Conservation (phyloP, 2,329 filamentous ascomycete genomes). For the Ophiocordyceps camponoti-saundersi region DNA sequence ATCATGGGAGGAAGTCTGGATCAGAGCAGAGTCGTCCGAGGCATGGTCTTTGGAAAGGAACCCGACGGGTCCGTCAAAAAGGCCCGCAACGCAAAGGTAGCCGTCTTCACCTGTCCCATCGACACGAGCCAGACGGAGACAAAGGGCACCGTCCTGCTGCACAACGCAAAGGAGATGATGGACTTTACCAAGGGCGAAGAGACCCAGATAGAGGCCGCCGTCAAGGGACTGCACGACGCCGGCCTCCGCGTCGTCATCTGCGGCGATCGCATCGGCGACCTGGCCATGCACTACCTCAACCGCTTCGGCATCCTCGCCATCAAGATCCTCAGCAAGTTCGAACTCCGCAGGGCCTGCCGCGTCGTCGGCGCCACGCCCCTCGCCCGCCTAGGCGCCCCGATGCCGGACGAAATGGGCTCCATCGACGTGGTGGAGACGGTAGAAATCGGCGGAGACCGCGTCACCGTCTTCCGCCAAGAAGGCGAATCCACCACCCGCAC, state of each 20-base stretch:
- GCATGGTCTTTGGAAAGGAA: slow-evolving; percentile 95
- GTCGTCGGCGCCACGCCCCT: slow-evolving; percentile 95
- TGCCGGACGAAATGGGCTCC: slow-evolving; percentile 98
- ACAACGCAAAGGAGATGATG: slow-evolving; percentile 97
- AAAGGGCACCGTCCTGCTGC: slow-evolving; percentile 90
- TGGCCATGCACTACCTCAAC: slow-evolving; percentile 96
- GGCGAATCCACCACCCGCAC: slow-evolving; percentile 85
- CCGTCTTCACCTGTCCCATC: slow-evolving; percentile 89
- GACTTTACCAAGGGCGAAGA: slow-evolving; percentile 98
- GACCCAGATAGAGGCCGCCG: slow-evolving; percentile 68
- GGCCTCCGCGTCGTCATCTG: slow-evolving; percentile 84
- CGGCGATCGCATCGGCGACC: slow-evolving; percentile 83
- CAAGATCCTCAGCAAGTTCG: slow-evolving; percentile 96
- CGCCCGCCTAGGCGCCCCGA: slow-evolving; percentile 84
- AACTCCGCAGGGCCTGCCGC: slow-evolving; percentile 83
- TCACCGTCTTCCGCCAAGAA: slow-evolving; percentile 97
- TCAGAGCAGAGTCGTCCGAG: slow-evolving; percentile 86
- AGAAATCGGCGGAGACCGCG: slow-evolving; percentile 93
- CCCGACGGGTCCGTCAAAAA: slow-evolving; percentile 89
- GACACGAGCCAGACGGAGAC: slow-evolving; percentile 95
- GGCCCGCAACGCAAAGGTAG: slow-evolving; percentile 83
- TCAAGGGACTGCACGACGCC: slow-evolving; percentile 93
- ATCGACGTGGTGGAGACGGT: slow-evolving; percentile 93
- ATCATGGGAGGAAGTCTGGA: slow-evolving; percentile 96
- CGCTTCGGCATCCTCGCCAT: slow-evolving; percentile 90